These are phyloP conservation scores for Xylaria sp. DNA, from an alignment of 2,329 filamentous ascomycete genomes.

Conservation along the genomic window DNA sequence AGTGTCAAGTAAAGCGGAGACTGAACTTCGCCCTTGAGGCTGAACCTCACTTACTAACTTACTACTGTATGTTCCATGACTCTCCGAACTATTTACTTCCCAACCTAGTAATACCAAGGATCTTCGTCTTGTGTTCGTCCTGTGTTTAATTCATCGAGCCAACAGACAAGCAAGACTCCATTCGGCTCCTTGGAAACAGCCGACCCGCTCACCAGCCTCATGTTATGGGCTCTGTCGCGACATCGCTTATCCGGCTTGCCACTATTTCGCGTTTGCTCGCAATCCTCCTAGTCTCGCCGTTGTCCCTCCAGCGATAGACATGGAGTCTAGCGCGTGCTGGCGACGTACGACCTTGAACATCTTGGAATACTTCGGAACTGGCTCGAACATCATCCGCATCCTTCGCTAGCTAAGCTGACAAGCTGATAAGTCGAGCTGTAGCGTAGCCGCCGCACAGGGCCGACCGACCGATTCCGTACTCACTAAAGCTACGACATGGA, in stretches of 20 bases:
- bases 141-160: neutral
- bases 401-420: conserved; percentile 28
- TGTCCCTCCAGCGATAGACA: conserved; percentile 33
- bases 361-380: conserved; percentile 23
- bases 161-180: neutral
- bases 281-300: conserved; percentile 2
- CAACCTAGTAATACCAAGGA: neutral
- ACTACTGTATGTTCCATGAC: neutral
- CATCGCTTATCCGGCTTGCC: conserved; percentile 14
- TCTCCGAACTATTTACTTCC: neutral
- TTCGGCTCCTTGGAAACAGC: neutral
- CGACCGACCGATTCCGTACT: conserved; percentile 30
- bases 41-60: neutral
- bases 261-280: conserved; percentile 11
- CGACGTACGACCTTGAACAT: conserved; percentile 35
- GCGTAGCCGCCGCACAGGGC: conserved; percentile 10
- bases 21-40: neutral
- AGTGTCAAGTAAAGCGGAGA: conserved; percentile 4
- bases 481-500: conserved; percentile 62
- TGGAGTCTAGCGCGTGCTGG: conserved; percentile 41
- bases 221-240: conserved; percentile 15
- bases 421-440: conserved; percentile 24
- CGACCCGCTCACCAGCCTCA: neutral
- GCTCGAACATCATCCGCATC: conserved; percentile 12
- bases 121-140: neutral